A percentile compares a stretch with the other conserved stretches of the same genome.
phyloP scores from a whole-genome alignment of 1,139 yeast genomes.

The Protomyces lactucae-debilis region DNA sequence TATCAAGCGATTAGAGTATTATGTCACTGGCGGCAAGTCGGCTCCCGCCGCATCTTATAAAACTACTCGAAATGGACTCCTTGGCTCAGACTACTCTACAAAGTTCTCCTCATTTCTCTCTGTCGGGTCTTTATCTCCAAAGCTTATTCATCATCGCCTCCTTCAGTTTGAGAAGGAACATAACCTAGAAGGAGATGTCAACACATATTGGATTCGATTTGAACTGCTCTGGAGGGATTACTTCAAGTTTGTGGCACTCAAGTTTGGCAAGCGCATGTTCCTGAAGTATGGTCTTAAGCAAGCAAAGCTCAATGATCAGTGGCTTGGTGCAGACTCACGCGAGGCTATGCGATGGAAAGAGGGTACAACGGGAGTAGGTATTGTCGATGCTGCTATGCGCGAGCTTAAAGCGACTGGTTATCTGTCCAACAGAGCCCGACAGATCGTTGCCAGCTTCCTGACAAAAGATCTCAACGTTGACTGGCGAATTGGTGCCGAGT shows the following conservation, averaged over 20 bases:
- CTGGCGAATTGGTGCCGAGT: constrained; percentile 54
- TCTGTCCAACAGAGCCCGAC: constrained; percentile 51
- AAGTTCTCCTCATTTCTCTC: constrained; percentile 24
- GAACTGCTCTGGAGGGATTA: constrained; percentile 26
- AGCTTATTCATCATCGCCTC: constrained; percentile 19
- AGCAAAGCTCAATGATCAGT: constrained; percentile 4
- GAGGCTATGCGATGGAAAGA: constrained; percentile 34
- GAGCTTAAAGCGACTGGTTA: constrained; percentile 49
- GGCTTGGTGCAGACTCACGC: constrained; percentile 8
- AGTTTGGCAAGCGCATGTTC: constrained; percentile 18
- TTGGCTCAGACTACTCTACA: constrained; percentile 25
- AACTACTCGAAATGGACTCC: constrained; percentile 15
- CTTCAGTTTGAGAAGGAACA: constrained; percentile 9
- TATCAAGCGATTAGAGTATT: constrained; percentile 10
- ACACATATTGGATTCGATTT: constrained; percentile 24
- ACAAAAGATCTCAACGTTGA: constrained; percentile 52
- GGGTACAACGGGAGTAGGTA: constrained; percentile 40
- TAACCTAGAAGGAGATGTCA: constrained; percentile 16
- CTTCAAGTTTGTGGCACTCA: constrained; percentile 23
- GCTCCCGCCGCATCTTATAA: constrained; percentile 24
- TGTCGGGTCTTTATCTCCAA: constrained; percentile 8
- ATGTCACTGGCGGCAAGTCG: constrained; percentile 10
- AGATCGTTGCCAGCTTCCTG: constrained; percentile 52
- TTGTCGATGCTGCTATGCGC: constrained; percentile 57
- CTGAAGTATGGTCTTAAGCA: constrained; percentile 9